phyloP scores from a whole-genome alignment of 345 rosid genomes.

The Salix viminalis region DNA sequence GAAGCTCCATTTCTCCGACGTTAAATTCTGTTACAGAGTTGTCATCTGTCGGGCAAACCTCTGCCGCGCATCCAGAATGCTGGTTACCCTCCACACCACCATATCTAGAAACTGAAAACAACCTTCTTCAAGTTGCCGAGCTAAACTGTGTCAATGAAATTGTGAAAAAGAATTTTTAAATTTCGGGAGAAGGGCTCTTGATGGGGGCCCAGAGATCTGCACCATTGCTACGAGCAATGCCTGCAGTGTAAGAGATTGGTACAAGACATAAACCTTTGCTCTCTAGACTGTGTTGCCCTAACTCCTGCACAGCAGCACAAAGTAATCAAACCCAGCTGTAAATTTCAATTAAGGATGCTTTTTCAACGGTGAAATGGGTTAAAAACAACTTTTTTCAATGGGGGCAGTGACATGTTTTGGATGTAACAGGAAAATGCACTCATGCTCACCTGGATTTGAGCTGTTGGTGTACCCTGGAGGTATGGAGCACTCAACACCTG shows the following conservation, averaged over 20 bases:
- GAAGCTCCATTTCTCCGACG: not conserved
- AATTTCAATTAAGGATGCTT: not conserved
- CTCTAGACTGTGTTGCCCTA: constrained; percentile 54
- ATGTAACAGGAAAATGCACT: not conserved
- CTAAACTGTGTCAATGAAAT: constrained; percentile 14
- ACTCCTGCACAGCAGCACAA: constrained; percentile 33
- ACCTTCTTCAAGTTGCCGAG: not conserved
- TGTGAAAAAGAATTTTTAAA: constrained; percentile 28
- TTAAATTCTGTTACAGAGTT: not conserved
- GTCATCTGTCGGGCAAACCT: not conserved
- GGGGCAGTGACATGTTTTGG: not conserved
- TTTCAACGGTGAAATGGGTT: not conserved
- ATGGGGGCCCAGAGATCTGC: constrained; percentile 98
- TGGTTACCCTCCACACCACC: not conserved
- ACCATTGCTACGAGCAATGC: constrained; percentile 82
- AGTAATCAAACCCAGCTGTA: not conserved
- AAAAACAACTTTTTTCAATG: not conserved
- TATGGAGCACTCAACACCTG: constrained; percentile 97
- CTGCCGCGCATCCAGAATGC: not conserved
- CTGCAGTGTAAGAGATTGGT: constrained; percentile 65
- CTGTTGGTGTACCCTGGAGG: constrained; percentile 53
- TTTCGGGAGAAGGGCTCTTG: constrained; percentile 66
- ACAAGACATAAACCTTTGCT: constrained; percentile 81
- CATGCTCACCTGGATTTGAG: constrained; percentile 51
- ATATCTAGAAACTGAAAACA: not conserved